A percentile compares a stretch with the other conserved stretches of the same genome.
phyloP scores from a whole-genome alignment of 139 green algal genomes.

The Chlorella vulgaris region DNA sequence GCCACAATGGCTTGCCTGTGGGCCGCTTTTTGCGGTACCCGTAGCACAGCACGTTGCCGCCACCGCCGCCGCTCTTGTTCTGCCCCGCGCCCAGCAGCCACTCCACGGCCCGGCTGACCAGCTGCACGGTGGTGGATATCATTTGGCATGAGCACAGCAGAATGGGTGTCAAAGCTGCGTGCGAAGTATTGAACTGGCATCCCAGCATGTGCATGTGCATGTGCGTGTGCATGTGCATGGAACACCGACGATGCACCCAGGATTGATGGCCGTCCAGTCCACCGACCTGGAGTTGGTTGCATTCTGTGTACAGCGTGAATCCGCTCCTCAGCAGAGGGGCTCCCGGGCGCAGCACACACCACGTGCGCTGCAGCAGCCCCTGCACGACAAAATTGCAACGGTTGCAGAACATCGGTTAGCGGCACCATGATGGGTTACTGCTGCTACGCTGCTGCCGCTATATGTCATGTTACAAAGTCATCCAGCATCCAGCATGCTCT shows the following conservation, averaged over 20 bases:
- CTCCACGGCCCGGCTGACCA: slow-evolving; percentile 65
- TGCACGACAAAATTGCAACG: background rate
- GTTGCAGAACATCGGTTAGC: too few species aligned
- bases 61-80: background rate
- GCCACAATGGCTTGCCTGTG: background rate
- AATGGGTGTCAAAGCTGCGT: too few species aligned
- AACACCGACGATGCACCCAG: too few species aligned
- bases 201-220: too few species aligned
- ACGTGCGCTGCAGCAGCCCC: slow-evolving; percentile 31
- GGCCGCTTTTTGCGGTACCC: slow-evolving; percentile 58
- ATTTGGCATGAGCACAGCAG: too few species aligned
- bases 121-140: slow-evolving; percentile 52
- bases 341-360: slow-evolving; percentile 15
- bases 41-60: slow-evolving; percentile 60
- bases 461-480: too few species aligned
- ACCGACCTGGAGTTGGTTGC: slow-evolving; percentile 45
- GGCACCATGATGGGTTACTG: too few species aligned
- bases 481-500: background rate
- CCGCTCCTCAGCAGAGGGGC: slow-evolving; percentile 15
- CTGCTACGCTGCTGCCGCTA: too few species aligned
- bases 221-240: too few species aligned
- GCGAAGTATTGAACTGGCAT: background rate
- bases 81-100: slow-evolving; percentile 38
- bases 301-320: slow-evolving; percentile 45
- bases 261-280: background rate